Evolutionary conservation across 2,329 filamentous ascomycete genomes (phyloP), one percentile per base, ranked within the genome.

Genomic region (Trichoderma simmonsii): DNA sequence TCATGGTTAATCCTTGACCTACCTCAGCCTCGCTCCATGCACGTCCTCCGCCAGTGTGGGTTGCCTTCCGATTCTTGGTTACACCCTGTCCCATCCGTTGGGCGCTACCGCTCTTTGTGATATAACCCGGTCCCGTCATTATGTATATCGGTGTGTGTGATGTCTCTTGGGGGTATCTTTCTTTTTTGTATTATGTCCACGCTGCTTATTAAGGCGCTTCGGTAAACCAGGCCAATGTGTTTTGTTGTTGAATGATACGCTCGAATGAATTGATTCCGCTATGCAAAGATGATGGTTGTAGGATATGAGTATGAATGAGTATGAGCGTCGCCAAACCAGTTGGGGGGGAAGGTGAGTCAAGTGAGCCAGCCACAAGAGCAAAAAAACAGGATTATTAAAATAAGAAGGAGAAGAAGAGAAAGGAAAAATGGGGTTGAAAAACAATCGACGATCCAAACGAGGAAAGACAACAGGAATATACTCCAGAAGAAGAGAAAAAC

Each of bases 11-110:
- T 11, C 6, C 26, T 48, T 15, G 34, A 78, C 86, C 77, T 85
- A 94, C 92, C 90, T 95, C 93, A 81, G 94, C 92, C 80, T 95
- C 93, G 74, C 92, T 94, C 93, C 93, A 95, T 71, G 92, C 92
- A 80, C 93, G 87, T 77, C 92, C 92, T 76, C 92, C 92, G 75
- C 92, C 91, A 65, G 91, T 92, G 73, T 91, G 90, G 26, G 89
- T 87, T 74, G 87, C 83, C 84, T 92, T 93, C 73, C 91, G 87
- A 79, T 86, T 89, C 83, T 93, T 92, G 72, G 85, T 83, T 78
- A 91, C 84, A 70, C 88, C 86, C 76, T 87, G 89, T 24, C 88
- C 87, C 74, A 89, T 87, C 74, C 87, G 86, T 73, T 87, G 85
- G 77, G 88, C 83, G 73, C 82, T 83, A 77, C 90, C 88, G 70